A percentile compares a stretch with the other conserved stretches of the same genome.
Conservation (phyloP, 441 rosid genomes). For the Syzygium malaccense region DNA sequence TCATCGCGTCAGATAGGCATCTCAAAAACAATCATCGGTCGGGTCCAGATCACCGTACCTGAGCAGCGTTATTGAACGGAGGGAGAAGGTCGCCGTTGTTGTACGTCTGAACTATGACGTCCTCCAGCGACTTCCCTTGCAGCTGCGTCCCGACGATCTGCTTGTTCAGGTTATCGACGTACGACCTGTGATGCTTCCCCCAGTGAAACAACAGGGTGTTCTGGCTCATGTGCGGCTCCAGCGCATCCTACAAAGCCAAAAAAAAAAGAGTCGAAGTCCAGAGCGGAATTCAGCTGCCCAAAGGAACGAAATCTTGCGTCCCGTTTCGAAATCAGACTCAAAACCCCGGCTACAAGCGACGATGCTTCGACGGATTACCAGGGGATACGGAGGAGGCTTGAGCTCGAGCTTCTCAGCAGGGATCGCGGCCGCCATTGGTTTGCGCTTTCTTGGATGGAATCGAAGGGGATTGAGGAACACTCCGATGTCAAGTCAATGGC, state of each 20-base stretch:
- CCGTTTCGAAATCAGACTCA: not conserved
- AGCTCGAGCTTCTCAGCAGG: conserved; percentile 37
- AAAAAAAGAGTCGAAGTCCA: not conserved
- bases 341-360: not conserved
- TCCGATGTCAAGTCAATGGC: not conserved
- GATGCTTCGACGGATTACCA: conserved; percentile 27
- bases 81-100: conserved; percentile 75
- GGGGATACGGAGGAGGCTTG: conserved; percentile 77
- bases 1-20: not conserved
- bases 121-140: conserved; percentile 51
- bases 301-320: not conserved
- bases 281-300: not conserved
- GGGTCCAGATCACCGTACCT: conserved; percentile 27
- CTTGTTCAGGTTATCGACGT: conserved; percentile 80
- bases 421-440: not conserved
- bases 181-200: conserved; percentile 89
- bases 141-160: conserved; percentile 70
- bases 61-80: conserved; percentile 90
- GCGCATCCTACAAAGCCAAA: conserved; percentile 39
- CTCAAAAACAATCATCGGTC: not conserved
- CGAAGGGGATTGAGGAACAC: not conserved
- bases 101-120: conserved; percentile 44
- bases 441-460: not conserved
- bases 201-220: conserved; percentile 78
- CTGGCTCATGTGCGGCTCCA: conserved; percentile 89